These are phyloP conservation scores for Allantophomopsis lycopodina DNA, from an alignment of 2,329 filamentous ascomycete genomes.

Conservation along the genomic window DNA sequence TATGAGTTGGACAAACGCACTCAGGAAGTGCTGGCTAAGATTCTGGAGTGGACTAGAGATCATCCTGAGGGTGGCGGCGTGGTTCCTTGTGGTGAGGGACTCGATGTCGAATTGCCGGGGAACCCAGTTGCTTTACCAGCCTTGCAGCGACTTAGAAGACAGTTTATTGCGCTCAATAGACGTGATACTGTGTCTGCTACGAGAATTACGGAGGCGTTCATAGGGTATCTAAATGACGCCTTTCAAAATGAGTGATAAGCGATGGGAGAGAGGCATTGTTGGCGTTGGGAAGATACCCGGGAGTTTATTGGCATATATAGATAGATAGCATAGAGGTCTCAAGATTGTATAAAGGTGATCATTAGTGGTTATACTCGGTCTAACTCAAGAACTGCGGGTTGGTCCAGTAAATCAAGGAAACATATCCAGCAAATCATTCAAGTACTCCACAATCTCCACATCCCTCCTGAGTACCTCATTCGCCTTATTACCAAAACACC, in stretches of 20 bases:
- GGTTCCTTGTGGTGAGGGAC: slow-evolving; percentile 18
- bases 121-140: slow-evolving; percentile 58
- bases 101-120: slow-evolving; percentile 50
- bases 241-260: slow-evolving; percentile 28
- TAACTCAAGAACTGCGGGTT: no score
- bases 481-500: slow-evolving; percentile 14
- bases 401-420: slow-evolving; percentile 4
- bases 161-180: slow-evolving; percentile 66
- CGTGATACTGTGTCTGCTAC: slow-evolving; percentile 43
- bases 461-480: slow-evolving; percentile 16
- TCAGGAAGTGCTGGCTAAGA: slow-evolving; percentile 58
- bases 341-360: no score
- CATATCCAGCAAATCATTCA: slow-evolving; percentile 19
- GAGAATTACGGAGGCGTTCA: slow-evolving; percentile 48
- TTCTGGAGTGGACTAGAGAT: slow-evolving; percentile 54
- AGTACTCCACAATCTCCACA: slow-evolving; percentile 19
- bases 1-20: slow-evolving; percentile 70
- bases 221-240: slow-evolving; percentile 51
- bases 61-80: slow-evolving; percentile 45
- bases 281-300: no score
- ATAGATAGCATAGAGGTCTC: no score
- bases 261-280: not conserved
- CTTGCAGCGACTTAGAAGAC: slow-evolving; percentile 62
- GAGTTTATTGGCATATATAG: no score
- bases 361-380: no score